Percentiles rank a stretch among this genome's conserved stretches.
phyloP scores from a whole-genome alignment of 352 stramenopile species.

The Globisporangium paroecandrum region DNA sequence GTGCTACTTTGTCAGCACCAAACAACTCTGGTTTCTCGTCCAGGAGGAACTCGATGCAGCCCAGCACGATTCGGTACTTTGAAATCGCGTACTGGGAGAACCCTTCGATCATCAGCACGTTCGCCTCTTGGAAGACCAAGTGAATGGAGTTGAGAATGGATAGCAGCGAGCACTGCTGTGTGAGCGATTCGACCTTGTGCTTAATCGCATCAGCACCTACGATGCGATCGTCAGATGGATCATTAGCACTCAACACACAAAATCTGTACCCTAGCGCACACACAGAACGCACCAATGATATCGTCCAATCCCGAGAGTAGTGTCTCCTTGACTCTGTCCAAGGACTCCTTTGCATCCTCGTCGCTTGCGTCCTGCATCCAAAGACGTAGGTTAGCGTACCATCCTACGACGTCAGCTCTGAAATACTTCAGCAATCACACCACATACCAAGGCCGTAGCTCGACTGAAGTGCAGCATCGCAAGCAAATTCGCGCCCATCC shows the following conservation, averaged over 20 bases:
- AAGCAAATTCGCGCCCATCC: slow-evolving; percentile 43
- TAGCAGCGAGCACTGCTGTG: slow-evolving; percentile 12
- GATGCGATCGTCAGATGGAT: no score
- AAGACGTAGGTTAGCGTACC: background rate
- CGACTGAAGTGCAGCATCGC: slow-evolving; percentile 72
- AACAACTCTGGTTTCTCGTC: slow-evolving; percentile 11
- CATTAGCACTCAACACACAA: background rate
- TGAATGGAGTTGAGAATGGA: slow-evolving; percentile 31
- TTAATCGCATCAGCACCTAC: slow-evolving; percentile 3
- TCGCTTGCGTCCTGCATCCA: slow-evolving; percentile 27
- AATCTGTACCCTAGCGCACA: background rate
- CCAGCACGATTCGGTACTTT: slow-evolving; percentile 50
- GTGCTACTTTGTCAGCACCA: background rate
- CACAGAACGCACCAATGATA: background rate
- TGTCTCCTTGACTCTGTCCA: slow-evolving; percentile 31
- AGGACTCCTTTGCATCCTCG: slow-evolving; percentile 23
- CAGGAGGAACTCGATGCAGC: slow-evolving; percentile 28
- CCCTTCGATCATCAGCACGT: slow-evolving; percentile 58
- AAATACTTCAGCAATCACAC: background rate
- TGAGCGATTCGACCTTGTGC: background rate
- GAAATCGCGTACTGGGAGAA: slow-evolving; percentile 60
- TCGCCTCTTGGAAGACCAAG: slow-evolving; percentile 41
- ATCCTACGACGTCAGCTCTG: background rate
- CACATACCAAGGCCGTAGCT: slow-evolving; percentile 38
- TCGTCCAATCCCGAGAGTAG: slow-evolving; percentile 25